These are phyloP conservation scores for Phaffomyces opuntiae DNA, from an alignment of 805 yeast genomes.

Conservation along the genomic window DNA sequence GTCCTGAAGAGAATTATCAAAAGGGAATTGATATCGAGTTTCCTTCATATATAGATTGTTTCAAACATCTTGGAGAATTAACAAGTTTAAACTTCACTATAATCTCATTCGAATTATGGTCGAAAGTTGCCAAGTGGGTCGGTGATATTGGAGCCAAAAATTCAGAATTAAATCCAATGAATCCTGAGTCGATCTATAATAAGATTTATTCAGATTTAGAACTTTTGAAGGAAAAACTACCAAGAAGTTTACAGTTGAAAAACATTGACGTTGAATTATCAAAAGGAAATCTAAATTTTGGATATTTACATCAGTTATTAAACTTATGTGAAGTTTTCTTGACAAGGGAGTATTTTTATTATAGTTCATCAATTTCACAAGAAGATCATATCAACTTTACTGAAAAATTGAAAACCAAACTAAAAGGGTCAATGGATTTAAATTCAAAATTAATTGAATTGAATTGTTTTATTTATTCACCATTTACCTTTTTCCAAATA, in stretches of 20 bases:
- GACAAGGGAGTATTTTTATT: constrained; percentile 30
- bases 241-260: constrained; percentile 20
- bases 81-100: constrained; percentile 27
- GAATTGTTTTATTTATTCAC: constrained; percentile 29
- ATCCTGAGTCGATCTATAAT: constrained; percentile 22
- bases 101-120: constrained; percentile 31
- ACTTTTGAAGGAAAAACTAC: constrained; percentile 21
- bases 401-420: constrained; percentile 15
- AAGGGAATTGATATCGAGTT: constrained; percentile 21
- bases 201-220: constrained; percentile 23
- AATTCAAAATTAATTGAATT: constrained; percentile 18
- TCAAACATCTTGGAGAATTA: constrained; percentile 8
- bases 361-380: constrained; percentile 25
- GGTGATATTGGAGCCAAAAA: constrained; percentile 28
- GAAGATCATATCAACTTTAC: constrained; percentile 27
- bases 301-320: constrained; percentile 29
- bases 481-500: constrained; percentile 32
- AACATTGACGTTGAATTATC: constrained; percentile 27
- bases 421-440: constrained; percentile 23
- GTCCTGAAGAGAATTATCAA: constrained; percentile 26
- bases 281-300: constrained; percentile 27
- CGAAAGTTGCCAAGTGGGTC: constrained; percentile 32
- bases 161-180: constrained; percentile 28
- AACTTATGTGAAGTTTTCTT: constrained; percentile 29
- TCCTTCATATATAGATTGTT: constrained; percentile 8